Percentiles rank a stretch among this genome's conserved stretches.
These are phyloP conservation scores for Trematosphaeria pertusa DNA, from an alignment of 2,329 filamentous ascomycete genomes.

Conservation along the genomic window DNA sequence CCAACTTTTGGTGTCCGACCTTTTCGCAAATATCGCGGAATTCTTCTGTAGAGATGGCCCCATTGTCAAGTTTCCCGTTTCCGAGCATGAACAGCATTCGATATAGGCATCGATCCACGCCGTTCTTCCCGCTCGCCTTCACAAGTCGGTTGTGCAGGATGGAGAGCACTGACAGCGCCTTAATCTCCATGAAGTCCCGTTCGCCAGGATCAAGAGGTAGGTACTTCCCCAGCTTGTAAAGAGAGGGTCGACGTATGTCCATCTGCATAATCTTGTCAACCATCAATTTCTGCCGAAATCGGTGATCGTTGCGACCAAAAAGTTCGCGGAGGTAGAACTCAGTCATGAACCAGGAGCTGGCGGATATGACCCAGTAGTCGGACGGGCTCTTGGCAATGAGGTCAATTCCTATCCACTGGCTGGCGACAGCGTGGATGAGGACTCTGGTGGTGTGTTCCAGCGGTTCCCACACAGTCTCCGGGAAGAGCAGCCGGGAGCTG, in stretches of 20 bases:
- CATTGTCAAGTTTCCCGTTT: slow-evolving; percentile 75
- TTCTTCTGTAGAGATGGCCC: slow-evolving; percentile 73
- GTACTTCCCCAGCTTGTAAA: slow-evolving; percentile 79
- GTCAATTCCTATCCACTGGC: slow-evolving; percentile 93
- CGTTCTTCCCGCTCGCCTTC: slow-evolving; percentile 85
- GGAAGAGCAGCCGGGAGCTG: slow-evolving; percentile 84
- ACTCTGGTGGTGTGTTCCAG: slow-evolving; percentile 82
- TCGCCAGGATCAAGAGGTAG: slow-evolving; percentile 85
- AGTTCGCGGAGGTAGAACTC: slow-evolving; percentile 90
- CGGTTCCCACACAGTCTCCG: slow-evolving; percentile 83
- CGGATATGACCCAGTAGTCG: slow-evolving; percentile 89
- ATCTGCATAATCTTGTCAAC: slow-evolving; percentile 82
- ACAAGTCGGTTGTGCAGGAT: slow-evolving; percentile 90
- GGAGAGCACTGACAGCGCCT: slow-evolving; percentile 88
- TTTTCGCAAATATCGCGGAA: slow-evolving; percentile 90
- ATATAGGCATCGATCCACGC: slow-evolving; percentile 83
- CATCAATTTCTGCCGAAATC: slow-evolving; percentile 85
- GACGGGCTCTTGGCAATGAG: slow-evolving; percentile 81
- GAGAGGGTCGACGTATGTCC: slow-evolving; percentile 81
- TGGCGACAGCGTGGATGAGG: slow-evolving; percentile 83
- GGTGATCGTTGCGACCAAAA: slow-evolving; percentile 93
- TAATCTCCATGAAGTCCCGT: slow-evolving; percentile 86
- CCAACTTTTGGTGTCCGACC: slow-evolving; percentile 83
- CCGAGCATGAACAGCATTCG: slow-evolving; percentile 87
- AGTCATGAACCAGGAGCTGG: slow-evolving; percentile 93